Conservation (phyloP, 2,329 filamentous ascomycete genomes). For the Clonostachys solani region DNA sequence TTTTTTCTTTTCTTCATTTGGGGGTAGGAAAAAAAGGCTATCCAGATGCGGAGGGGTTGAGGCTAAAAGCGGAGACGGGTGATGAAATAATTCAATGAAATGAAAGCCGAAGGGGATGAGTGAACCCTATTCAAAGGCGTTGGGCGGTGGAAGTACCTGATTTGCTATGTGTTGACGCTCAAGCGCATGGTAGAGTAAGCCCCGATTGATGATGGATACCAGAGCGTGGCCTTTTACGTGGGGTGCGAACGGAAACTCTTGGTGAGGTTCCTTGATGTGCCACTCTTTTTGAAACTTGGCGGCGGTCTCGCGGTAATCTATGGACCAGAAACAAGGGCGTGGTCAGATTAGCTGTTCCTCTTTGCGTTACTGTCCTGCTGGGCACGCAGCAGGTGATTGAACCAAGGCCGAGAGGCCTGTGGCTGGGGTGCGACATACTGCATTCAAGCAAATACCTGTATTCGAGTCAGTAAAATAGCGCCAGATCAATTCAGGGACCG, state of each 20-base stretch:
- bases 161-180: conserved; percentile 49
- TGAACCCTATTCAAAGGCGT: background rate
- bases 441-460: conserved; percentile 57
- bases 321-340: background rate
- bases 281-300: conserved; percentile 67
- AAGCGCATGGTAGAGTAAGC: conserved; percentile 55
- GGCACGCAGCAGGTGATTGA: background rate
- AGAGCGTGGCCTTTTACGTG: conserved; percentile 62
- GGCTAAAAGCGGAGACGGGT: conserved; percentile 4
- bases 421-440: conserved; percentile 43
- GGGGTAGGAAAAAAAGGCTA: background rate
- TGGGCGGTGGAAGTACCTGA: conserved; percentile 34
- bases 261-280: conserved; percentile 58
- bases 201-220: conserved; percentile 59
- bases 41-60: conserved; percentile 2
- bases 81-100: conserved; percentile 4
- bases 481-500: background rate
- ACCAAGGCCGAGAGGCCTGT: background rate
- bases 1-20: background rate
- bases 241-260: conserved; percentile 58
- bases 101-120: background rate
- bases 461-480: background rate
- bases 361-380: background rate
- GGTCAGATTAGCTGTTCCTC: background rate
- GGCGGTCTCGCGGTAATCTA: conserved; percentile 65